Percentiles rank a stretch among this genome's conserved stretches.
These are phyloP conservation scores for Rhodotorula sp. DNA, from an alignment of 1,284 basidiomycete species.

Conservation along the genomic window DNA sequence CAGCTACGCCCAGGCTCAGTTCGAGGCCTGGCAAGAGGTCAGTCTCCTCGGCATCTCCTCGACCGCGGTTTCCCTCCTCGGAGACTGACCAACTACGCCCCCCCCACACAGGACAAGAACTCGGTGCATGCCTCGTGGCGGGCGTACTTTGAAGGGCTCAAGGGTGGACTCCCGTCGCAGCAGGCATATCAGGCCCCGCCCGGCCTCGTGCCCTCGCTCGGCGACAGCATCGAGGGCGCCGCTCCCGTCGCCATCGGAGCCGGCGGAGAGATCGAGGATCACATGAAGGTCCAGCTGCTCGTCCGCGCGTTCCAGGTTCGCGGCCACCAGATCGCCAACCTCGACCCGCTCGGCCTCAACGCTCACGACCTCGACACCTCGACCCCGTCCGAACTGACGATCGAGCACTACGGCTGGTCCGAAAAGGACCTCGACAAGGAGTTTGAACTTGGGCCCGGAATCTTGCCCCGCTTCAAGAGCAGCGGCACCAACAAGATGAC, in stretches of 20 bases:
- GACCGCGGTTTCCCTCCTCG: background rate
- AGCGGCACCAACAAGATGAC: slow-evolving; percentile 83
- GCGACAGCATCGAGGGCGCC: slow-evolving; percentile 54
- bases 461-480: slow-evolving; percentile 88
- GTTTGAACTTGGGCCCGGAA: slow-evolving; percentile 90
- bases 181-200: slow-evolving; percentile 78
- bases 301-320: slow-evolving; percentile 98
- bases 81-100: background rate
- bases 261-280: slow-evolving; percentile 75
- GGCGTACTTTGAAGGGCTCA: slow-evolving; percentile 89
- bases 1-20: slow-evolving; percentile 10
- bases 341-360: slow-evolving; percentile 92
- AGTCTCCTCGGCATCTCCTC: background rate
- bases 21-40: slow-evolving; percentile 7
- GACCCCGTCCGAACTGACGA: slow-evolving; percentile 79
- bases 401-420: slow-evolving; percentile 90
- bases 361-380: slow-evolving; percentile 77
- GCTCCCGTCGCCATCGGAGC: slow-evolving; percentile 60
- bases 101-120: slow-evolving; percentile 60
- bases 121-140: slow-evolving; percentile 95
- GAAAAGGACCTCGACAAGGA: slow-evolving; percentile 92
- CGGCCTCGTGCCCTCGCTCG: slow-evolving; percentile 51
- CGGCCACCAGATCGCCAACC: slow-evolving; percentile 91
- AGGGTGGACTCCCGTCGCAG: slow-evolving; percentile 77
- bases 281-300: slow-evolving; percentile 93